Base-by-base conservation (phyloP, 345 rosid species). In the Lepidium sativum region DNA sequence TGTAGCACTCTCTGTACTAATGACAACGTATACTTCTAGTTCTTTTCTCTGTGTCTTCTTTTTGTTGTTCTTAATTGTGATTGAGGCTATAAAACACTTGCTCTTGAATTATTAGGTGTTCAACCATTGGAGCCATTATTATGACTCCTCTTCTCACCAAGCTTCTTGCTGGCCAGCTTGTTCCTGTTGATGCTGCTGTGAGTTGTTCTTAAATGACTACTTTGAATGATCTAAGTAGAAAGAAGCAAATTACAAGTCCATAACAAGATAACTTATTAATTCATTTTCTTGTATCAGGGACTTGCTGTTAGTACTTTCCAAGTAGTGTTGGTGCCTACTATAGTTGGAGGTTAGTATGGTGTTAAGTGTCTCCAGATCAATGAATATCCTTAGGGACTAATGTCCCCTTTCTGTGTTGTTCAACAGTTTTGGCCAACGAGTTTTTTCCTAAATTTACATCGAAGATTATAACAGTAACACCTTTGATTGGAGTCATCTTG, bases 101-200 rank as follows among this genome's bases (percentile, higher is more conserved):
- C 10, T 60, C 52, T 38, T 37, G 31, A 51, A 61, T 60, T 18
- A 74, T 39, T 59, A 94, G 97, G 78, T 94, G 99, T 80, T 94
- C 99, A 42, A 94, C 99, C 33, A 81, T 89, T 47, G 97, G 99
- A 57, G 97, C 99, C 55, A 94, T 94, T 68, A 71, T 94, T 61
- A 89, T 94, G 99, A 94, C 99, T 21, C 99, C 99, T 37, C 95
- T 94, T 67, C 95, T 89, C 27, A 94, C 99, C 17, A 89, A 87
- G 88, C 92, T 94, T 75, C 99, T 94, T 63, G 99, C 97, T 5
- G 97, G 97, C 44, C 99, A 94, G 80, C 99, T 94, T 78, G 99
- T 94, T 79, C 97, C 96, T 0, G 97, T 94, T 58, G 96, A 94
- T 81, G 95, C 97, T 68, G 95, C 77, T 5, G 99, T 94, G 75